Conservation (phyloP, 495 filamentous ascomycete species). For the Aspergillus conjunctus region DNA sequence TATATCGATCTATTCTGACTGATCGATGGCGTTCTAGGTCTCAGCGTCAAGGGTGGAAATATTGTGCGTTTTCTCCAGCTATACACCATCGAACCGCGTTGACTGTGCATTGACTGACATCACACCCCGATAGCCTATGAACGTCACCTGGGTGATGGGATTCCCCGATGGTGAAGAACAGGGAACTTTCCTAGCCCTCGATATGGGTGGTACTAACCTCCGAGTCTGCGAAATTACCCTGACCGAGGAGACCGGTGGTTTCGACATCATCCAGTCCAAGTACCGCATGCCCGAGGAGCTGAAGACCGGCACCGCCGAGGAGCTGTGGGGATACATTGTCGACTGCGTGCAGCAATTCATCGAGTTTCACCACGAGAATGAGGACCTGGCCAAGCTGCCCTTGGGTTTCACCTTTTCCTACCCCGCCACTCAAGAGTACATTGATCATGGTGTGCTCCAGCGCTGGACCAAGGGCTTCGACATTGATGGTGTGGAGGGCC, state of each 20-base stretch:
- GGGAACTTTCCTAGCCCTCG: conserved; percentile 88
- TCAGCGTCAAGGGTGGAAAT: conserved; percentile 84
- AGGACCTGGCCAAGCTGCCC: conserved; percentile 62
- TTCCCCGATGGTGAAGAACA: conserved; percentile 88
- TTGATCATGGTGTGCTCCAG: conserved; percentile 93
- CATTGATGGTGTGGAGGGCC: conserved; percentile 91
- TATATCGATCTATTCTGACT: conserved; percentile 4
- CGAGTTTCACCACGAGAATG: conserved; percentile 81
- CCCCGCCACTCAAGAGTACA: conserved; percentile 92
- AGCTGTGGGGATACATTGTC: conserved; percentile 97
- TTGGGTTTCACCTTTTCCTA: conserved; percentile 99
- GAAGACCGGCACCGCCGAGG: conserved; percentile 84
- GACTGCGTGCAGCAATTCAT: conserved; percentile 97
- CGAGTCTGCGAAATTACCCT: conserved; percentile 96
- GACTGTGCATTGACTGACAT: conserved; percentile 9
- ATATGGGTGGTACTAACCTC: conserved; percentile 98
- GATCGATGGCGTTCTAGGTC: conserved; percentile 51
- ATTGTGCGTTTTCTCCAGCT: conserved; percentile 65
- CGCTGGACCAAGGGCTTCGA: conserved; percentile 99
- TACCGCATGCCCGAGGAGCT: conserved; percentile 97
- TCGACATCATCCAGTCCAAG: conserved; percentile 99
- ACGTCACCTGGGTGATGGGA: conserved; percentile 96
- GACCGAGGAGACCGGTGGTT: conserved; percentile 88
- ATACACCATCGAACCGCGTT: not conserved
- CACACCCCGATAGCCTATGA: conserved; percentile 76